A percentile compares a stretch with the other conserved stretches of the same genome.
Conservation (phyloP, 257 asterid species). For the Solanum corneliomulleri region DNA sequence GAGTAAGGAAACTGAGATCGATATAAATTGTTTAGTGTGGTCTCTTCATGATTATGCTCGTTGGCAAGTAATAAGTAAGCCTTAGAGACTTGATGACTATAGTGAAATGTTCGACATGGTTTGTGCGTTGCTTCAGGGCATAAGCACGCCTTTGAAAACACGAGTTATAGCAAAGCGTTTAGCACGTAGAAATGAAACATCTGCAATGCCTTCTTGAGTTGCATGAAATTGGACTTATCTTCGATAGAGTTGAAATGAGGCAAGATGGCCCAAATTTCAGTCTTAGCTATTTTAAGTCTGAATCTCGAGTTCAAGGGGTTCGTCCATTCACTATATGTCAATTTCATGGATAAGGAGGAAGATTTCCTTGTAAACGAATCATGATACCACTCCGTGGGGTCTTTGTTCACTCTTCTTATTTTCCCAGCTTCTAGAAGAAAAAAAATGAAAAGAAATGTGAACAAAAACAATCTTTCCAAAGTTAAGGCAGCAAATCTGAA, state of each 20-base stretch:
- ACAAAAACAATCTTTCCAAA: neutral
- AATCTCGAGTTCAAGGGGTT: neutral
- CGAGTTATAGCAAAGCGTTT: neutral
- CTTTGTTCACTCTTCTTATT: neutral
- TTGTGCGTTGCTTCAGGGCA: neutral
- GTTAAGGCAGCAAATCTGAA: neutral
- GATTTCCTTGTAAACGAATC: neutral
- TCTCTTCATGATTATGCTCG: neutral
- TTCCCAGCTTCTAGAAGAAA: neutral
- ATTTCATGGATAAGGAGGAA: neutral
- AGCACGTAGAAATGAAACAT: neutral
- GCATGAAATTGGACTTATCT: neutral
- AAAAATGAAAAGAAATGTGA: neutral
- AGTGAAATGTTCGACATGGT: neutral
- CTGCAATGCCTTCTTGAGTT: neutral
- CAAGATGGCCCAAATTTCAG: neutral
- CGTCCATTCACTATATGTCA: neutral
- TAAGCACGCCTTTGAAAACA: neutral
- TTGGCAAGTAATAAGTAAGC: neutral
- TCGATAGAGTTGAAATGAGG: neutral
- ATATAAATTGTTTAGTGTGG: neutral
- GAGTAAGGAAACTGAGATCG: neutral
- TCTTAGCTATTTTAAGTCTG: neutral
- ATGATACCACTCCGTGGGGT: neutral
- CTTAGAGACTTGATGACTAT: neutral